These are phyloP conservation scores for Eremochloa ophiuroides DNA, from an alignment of 176 grass and related monocot species.

Conservation along the genomic window DNA sequence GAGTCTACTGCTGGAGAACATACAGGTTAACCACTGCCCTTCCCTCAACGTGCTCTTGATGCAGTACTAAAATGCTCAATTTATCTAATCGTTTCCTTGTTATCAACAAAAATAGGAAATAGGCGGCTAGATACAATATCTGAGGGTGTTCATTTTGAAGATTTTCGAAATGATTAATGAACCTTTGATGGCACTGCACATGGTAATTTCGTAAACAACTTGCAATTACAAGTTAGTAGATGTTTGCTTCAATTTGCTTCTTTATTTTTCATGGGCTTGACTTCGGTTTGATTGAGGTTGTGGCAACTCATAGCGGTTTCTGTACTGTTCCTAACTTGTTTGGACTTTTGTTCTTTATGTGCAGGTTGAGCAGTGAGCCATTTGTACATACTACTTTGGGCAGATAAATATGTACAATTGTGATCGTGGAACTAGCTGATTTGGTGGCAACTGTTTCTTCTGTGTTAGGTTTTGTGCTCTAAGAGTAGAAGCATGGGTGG, in stretches of 20 bases:
- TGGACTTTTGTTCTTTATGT: neutral
- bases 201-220: slow-evolving; percentile 41
- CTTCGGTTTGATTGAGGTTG: neutral
- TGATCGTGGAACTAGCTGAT: slow-evolving; percentile 27
- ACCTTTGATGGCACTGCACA: slow-evolving; percentile 23
- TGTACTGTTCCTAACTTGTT: slow-evolving; percentile 13
- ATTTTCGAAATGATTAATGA: slow-evolving; percentile 81
- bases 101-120: slow-evolving; percentile 62
- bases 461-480: slow-evolving; percentile 6
- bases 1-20: slow-evolving; percentile 60
- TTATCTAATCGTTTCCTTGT: slow-evolving; percentile 33
- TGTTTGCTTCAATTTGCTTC: neutral
- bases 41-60: neutral
- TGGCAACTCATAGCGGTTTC: neutral
- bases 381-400: slow-evolving; percentile 41
- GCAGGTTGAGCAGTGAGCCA: slow-evolving; percentile 38
- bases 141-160: slow-evolving; percentile 84
- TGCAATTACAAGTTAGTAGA: neutral
- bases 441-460: slow-evolving; percentile 30
- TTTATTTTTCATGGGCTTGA: slow-evolving; percentile 12
- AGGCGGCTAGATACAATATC: slow-evolving; percentile 91
- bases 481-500: slow-evolving; percentile 19
- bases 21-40: slow-evolving; percentile 31
- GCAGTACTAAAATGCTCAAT: neutral
- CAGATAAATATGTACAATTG: slow-evolving; percentile 3